Conservation (phyloP, 768 basidiomycete species). For the Mrakia blollopis region DNA sequence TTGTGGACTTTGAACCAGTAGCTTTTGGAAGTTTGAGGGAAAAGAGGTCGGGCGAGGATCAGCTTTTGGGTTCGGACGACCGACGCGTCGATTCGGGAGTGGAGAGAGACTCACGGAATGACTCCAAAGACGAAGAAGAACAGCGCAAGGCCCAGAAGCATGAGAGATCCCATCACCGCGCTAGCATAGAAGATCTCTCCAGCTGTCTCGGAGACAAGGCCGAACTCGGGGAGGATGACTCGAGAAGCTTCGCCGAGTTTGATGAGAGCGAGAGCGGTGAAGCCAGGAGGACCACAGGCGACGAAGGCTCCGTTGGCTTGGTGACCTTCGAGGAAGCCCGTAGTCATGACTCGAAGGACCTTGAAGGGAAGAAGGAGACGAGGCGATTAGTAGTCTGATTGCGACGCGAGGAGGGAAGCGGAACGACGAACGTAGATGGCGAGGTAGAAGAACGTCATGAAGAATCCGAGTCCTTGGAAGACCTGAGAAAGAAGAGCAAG, state of each 20-base stretch:
- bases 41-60: too few relatives aligned
- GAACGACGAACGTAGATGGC: background rate
- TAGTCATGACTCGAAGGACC: slow-evolving; percentile 20
- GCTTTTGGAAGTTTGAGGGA: too few relatives aligned
- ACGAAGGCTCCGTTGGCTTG: slow-evolving; percentile 21
- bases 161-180: background rate
- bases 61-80: too few relatives aligned
- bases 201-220: background rate
- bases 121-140: slow-evolving; percentile 20
- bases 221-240: slow-evolving; percentile 3
- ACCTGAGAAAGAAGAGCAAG: background rate
- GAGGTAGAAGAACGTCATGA: slow-evolving; percentile 14
- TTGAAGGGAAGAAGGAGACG: background rate
- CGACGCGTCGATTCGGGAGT: too few relatives aligned
- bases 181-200: slow-evolving; percentile 8
- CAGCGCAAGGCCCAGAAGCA: slow-evolving; percentile 17
- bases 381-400: too few relatives aligned
- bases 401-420: background rate
- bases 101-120: background rate
- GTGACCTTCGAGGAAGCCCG: slow-evolving; percentile 16
- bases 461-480: slow-evolving; percentile 20
- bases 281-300: slow-evolving; percentile 17
- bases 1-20: slow-evolving; percentile 28
- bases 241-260: slow-evolving; percentile 5
- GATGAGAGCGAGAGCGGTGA: slow-evolving; percentile 13